These are phyloP conservation scores for Lipomyces mesembrius DNA, from an alignment of 805 yeast species.

Conservation along the genomic window DNA sequence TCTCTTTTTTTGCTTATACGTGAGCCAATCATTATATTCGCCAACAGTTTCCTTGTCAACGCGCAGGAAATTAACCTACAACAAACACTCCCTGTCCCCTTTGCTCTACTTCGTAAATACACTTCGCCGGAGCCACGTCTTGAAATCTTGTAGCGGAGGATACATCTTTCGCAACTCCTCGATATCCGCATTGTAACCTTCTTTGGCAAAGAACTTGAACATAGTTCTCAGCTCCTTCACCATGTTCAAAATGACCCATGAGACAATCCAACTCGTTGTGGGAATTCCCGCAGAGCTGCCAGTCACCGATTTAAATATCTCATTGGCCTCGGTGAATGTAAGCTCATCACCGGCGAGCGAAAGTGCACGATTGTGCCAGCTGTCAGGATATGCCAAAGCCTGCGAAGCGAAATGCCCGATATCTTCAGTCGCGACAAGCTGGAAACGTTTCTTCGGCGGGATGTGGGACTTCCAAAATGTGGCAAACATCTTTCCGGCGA, in stretches of 20 bases:
- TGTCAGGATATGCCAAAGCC: constrained; percentile 8
- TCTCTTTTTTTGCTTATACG: too few species aligned
- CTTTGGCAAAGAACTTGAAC: neutral
- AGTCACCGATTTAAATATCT: constrained; percentile 1
- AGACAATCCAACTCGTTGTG: neutral
- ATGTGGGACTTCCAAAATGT: constrained; percentile 2
- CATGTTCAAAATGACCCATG: neutral
- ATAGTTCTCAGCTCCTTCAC: neutral
- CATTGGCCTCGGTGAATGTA: neutral
- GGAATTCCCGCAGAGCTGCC: neutral
- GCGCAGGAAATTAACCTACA: too few species aligned
- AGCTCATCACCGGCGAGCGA: constrained; percentile 19
- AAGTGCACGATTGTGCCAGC: neutral
- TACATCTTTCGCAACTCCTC: neutral
- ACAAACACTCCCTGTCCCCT: too few species aligned
- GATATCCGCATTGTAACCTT: constrained; percentile 1
- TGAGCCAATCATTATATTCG: too few species aligned
- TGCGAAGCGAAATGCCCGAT: constrained; percentile 10
- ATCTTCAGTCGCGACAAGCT: constrained; percentile 10
- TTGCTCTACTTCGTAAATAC: neutral
- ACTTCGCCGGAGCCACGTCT: constrained; percentile 1
- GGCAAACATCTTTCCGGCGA: constrained; percentile 6
- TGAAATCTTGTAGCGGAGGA: constrained; percentile 3
- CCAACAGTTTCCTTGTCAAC: too few species aligned
- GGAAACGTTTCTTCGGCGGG: neutral